These are phyloP conservation scores for Entoloma clypeatum DNA, from an alignment of 1,284 basidiomycete species.

Conservation along the genomic window DNA sequence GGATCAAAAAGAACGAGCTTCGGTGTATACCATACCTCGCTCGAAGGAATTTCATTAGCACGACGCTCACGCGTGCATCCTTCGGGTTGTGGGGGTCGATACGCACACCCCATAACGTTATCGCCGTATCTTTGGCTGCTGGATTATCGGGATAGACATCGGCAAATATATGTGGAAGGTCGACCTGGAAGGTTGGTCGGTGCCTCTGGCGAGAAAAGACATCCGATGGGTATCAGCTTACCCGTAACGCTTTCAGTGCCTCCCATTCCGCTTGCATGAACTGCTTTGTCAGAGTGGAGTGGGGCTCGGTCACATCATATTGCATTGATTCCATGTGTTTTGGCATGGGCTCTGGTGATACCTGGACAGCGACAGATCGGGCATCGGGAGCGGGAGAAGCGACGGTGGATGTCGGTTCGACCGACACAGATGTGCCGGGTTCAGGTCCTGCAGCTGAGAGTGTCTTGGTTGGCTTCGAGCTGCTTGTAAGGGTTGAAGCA, in stretches of 20 bases:
- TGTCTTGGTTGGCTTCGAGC: neutral
- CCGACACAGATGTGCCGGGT: neutral
- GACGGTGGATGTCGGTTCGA: too few relatives aligned
- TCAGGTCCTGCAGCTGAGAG: neutral
- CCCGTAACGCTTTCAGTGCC: slow-evolving; percentile 64
- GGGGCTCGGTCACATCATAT: slow-evolving; percentile 43
- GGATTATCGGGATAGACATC: slow-evolving; percentile 54
- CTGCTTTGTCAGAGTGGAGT: slow-evolving; percentile 61
- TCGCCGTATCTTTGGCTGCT: slow-evolving; percentile 44
- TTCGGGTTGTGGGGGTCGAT: slow-evolving; percentile 52
- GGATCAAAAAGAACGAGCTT: neutral
- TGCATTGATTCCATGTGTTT: slow-evolving; percentile 4
- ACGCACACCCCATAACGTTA: slow-evolving; percentile 66
- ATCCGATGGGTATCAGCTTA: slow-evolving; percentile 27
- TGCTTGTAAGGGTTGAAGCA: neutral
- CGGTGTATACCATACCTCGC: slow-evolving; percentile 49
- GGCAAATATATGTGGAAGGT: slow-evolving; percentile 54
- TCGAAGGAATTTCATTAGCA: slow-evolving; percentile 75
- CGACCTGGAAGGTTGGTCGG: slow-evolving; percentile 33
- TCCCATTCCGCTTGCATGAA: slow-evolving; percentile 69
- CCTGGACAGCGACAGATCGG: slow-evolving; percentile 5
- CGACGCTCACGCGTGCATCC: slow-evolving; percentile 63
- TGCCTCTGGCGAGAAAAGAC: slow-evolving; percentile 4
- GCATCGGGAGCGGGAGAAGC: neutral
- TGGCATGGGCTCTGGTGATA: neutral